Conservation (phyloP, 192 early-diverging fungal species). For the Backusella psychrophila region DNA sequence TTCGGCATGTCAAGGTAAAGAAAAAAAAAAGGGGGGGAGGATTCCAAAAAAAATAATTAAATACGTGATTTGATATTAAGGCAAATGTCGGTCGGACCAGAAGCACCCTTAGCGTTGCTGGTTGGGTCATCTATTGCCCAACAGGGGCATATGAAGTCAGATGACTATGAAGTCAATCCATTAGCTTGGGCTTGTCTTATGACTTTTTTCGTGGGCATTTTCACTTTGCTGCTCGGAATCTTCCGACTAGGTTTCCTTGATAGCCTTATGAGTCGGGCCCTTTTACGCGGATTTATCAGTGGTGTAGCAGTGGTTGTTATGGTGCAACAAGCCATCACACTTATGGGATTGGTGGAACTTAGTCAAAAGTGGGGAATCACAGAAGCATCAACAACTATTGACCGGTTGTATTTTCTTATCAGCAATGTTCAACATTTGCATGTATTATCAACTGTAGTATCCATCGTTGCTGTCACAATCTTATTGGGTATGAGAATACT, state of each 20-base stretch:
- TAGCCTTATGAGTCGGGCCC: conserved; percentile 87
- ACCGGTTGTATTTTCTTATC: conserved; percentile 70
- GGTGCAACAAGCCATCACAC: conserved; percentile 79
- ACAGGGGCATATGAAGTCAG: conserved; percentile 35
- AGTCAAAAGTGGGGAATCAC: conserved; percentile 45
- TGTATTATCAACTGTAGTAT: conserved; percentile 65
- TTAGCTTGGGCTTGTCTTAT: conserved; percentile 66
- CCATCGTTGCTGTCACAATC: conserved; percentile 65
- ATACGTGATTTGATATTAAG: conserved; percentile 32
- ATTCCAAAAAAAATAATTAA: background rate
- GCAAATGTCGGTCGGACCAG: conserved; percentile 92
- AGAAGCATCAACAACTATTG: conserved; percentile 74
- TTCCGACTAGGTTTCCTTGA: conserved; percentile 97
- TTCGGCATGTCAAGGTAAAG: conserved; percentile 91
- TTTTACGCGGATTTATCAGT: conserved; percentile 91
- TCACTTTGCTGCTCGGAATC: conserved; percentile 90
- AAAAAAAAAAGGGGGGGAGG: background rate
- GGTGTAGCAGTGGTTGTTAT: conserved; percentile 94
- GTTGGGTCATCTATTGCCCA: conserved; percentile 21
- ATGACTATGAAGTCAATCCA: conserved; percentile 40
- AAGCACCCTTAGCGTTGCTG: conserved; percentile 45
- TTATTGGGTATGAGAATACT: conserved; percentile 55
- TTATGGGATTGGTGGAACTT: conserved; percentile 62
- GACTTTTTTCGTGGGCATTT: conserved; percentile 81
- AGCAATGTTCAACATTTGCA: conserved; percentile 62